Conservation (phyloP, 169 alveolate genomes). For the Eimeria mitis region DNA sequence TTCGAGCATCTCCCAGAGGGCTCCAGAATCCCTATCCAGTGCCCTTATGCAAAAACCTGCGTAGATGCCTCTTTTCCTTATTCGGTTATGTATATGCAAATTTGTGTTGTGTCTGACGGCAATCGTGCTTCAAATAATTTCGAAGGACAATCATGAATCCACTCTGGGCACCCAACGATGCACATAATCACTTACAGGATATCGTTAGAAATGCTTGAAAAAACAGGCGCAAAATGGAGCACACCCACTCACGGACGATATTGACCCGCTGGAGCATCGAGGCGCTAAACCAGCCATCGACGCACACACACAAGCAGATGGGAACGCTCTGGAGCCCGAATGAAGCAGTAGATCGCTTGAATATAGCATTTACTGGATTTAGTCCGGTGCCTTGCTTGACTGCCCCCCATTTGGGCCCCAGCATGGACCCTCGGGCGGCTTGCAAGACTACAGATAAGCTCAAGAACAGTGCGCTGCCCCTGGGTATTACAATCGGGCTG, state of each 20-base stretch:
- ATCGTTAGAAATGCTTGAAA: neutral
- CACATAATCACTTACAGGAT: neutral
- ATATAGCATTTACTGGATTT: too few relatives aligned
- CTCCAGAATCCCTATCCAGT: too few relatives aligned
- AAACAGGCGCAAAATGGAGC: neutral
- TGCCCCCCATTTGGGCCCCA: neutral
- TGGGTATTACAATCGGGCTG: neutral
- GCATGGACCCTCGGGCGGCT: neutral
- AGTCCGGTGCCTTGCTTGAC: too few relatives aligned
- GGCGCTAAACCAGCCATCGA: neutral
- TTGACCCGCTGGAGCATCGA: neutral
- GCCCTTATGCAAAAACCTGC: too few relatives aligned
- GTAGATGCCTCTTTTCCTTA: neutral
- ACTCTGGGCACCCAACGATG: neutral
- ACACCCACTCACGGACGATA: neutral
- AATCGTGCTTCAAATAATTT: neutral
- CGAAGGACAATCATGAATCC: neutral
- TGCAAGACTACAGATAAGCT: too few relatives aligned
- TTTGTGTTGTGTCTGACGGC: neutral
- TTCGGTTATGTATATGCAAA: neutral
- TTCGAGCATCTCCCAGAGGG: too few relatives aligned
- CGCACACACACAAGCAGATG: neutral
- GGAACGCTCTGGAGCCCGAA: too few relatives aligned
- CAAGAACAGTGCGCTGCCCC: neutral
- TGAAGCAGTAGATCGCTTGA: too few relatives aligned